phyloP scores from a whole-genome alignment of 1,139 yeast species.

The Magnusiomyces fungicola region DNA sequence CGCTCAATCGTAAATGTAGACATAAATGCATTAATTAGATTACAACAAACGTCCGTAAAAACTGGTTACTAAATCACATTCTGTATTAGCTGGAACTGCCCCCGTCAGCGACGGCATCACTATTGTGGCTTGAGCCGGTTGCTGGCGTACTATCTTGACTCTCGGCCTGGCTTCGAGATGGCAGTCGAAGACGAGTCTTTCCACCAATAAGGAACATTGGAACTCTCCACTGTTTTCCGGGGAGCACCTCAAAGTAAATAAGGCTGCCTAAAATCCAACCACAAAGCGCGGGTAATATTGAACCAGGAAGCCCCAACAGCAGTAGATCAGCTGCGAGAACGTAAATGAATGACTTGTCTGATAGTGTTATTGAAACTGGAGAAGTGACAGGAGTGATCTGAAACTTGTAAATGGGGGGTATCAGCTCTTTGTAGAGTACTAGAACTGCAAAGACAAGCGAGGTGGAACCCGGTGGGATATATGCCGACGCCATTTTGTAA shows the following conservation, averaged over 20 bases:
- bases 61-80: no score
- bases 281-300: slow-evolving; percentile 44
- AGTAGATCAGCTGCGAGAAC: slow-evolving; percentile 46
- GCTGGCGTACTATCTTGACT: no score
- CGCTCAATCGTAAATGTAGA: no score
- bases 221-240: slow-evolving; percentile 51
- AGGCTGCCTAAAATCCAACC: slow-evolving; percentile 59
- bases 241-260: slow-evolving; percentile 48
- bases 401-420: slow-evolving; percentile 58
- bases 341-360: slow-evolving; percentile 55
- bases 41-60: no score
- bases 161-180: no score
- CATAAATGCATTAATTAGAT: no score
- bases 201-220: neutral
- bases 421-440: slow-evolving; percentile 47
- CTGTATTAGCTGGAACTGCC: no score
- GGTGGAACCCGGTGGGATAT: slow-evolving; percentile 54
- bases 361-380: slow-evolving; percentile 24
- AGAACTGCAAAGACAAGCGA: slow-evolving; percentile 54
- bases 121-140: no score
- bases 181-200: no score
- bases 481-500: slow-evolving; percentile 17
- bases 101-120: no score
- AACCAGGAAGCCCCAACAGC: slow-evolving; percentile 39
- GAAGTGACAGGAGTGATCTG: slow-evolving; percentile 36